A percentile compares a stretch with the other conserved stretches of the same genome.
Conservation (phyloP, 345 rosid genomes). For the Eucalyptus fibrosa region DNA sequence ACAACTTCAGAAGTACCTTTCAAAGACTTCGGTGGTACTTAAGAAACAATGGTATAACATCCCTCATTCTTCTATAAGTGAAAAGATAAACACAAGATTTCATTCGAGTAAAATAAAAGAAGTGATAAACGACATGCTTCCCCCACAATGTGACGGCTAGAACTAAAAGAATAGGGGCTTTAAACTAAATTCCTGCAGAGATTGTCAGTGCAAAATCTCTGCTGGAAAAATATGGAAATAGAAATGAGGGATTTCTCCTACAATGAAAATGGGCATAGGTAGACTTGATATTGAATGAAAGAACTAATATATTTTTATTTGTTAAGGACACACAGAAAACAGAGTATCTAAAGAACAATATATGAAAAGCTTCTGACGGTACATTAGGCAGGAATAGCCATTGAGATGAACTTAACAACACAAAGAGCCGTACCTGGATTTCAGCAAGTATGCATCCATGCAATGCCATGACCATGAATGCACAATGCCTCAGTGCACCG, state of each 20-base stretch:
- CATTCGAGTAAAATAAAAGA: neutral
- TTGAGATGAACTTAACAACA: neutral
- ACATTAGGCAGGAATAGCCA: neutral
- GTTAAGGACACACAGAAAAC: neutral
- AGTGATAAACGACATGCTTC: neutral
- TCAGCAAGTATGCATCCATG: constrained; percentile 95
- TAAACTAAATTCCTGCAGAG: neutral
- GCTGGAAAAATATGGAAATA: neutral
- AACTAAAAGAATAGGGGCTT: neutral
- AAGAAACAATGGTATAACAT: neutral
- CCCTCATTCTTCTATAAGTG: neutral
- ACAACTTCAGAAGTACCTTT: neutral
- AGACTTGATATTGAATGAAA: neutral
- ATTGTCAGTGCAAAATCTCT: neutral
- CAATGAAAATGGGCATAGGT: neutral
- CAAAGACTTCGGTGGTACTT: neutral
- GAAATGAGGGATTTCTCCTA: neutral
- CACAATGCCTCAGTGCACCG: constrained; percentile 92
- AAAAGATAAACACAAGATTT: neutral
- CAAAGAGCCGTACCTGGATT: constrained; percentile 50
- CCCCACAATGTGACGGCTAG: neutral
- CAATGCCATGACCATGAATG: constrained; percentile 89
- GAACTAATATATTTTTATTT: neutral
- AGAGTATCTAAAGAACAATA: neutral
- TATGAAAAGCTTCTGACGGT: neutral